Evolutionary conservation across 345 rosid species (phyloP).

Genomic region (Raphanus raphanistrum): DNA sequence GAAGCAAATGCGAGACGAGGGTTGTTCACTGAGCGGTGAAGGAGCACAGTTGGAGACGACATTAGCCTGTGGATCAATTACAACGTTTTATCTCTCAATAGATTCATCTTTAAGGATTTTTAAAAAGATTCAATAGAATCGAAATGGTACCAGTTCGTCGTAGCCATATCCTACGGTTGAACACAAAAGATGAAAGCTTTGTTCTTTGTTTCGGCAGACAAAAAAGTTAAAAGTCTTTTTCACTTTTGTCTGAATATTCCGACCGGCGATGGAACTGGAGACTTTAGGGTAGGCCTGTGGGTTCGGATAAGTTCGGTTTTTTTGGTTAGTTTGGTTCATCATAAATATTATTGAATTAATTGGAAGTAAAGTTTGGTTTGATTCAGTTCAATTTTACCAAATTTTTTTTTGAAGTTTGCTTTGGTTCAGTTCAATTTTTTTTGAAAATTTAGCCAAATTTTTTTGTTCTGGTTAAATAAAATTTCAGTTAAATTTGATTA

Average conservation of each 20-base stretch:
- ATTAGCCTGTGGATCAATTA: neutral
- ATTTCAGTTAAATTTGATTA: too few relatives aligned
- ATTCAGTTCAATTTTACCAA: too few relatives aligned
- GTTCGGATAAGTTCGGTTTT: neutral
- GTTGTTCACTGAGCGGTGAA: neutral
- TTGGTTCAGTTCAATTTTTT: too few relatives aligned
- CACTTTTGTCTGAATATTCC: constrained; percentile 23
- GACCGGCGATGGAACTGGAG: constrained; percentile 26
- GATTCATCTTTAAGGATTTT: neutral
- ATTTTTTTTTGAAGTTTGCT: too few relatives aligned
- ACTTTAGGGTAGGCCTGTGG: neutral
- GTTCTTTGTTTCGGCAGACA: neutral
- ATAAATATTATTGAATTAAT: too few relatives aligned
- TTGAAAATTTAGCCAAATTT: too few relatives aligned
- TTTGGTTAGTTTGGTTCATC: neutral
- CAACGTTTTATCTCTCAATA: neutral
- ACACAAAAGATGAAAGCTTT: constrained; percentile 2
- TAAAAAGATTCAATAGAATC: neutral
- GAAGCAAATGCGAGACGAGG: constrained; percentile 30
- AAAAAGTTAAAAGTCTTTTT: neutral
- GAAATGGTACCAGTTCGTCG: constrained; percentile 30
- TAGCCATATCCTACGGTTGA: constrained; percentile 23
- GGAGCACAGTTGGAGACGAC: neutral
- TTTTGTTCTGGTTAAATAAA: too few relatives aligned
- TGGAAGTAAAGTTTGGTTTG: too few relatives aligned